These are phyloP conservation scores for Acanthamoeba royreba DNA, from an alignment of 208 protist genomes.

Conservation along the genomic window DNA sequence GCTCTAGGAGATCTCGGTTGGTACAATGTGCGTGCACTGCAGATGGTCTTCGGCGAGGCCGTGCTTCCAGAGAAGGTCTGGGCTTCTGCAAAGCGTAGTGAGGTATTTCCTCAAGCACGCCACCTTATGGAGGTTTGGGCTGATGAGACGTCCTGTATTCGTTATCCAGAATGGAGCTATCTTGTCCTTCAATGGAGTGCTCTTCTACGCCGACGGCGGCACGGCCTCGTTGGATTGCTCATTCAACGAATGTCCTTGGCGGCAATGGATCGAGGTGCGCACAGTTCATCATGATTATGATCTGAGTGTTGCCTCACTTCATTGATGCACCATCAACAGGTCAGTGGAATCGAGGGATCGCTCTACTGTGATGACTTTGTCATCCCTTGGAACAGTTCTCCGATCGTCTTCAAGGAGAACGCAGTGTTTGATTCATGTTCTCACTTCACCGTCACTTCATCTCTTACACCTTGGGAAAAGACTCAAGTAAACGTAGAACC, in stretches of 20 bases:
- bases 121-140: no score
- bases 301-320: no score
- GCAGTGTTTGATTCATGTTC: background rate
- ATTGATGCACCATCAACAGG: no score
- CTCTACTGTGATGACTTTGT: background rate
- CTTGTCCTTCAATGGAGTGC: background rate
- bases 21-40: background rate
- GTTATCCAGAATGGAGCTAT: background rate
- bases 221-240: constrained; percentile 27
- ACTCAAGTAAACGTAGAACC: background rate
- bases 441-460: background rate
- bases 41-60: background rate
- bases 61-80: background rate
- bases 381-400: background rate
- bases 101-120: no score
- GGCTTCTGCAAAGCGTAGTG: background rate
- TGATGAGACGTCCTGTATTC: no score
- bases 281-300: no score
- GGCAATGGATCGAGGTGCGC: background rate
- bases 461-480: background rate
- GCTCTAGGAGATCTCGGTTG: background rate
- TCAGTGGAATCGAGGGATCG: background rate
- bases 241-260: background rate
- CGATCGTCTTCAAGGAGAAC: background rate
- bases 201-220: background rate